phyloP scores from a whole-genome alignment of 2,329 filamentous ascomycete species.

The Botrytis squamosa region DNA sequence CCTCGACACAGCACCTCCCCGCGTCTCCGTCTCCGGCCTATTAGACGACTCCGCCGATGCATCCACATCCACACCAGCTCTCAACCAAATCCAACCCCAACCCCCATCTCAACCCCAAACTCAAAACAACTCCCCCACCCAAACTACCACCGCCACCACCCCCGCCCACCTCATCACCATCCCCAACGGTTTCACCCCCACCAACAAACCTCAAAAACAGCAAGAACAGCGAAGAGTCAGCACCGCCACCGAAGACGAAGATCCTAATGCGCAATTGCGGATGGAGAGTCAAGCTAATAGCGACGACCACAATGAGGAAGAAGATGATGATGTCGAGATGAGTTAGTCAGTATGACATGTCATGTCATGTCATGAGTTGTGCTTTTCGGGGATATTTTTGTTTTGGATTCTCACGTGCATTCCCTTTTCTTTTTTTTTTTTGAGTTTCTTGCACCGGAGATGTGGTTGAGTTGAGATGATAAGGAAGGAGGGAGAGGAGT shows the following conservation, averaged over 20 bases:
- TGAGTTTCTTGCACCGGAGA: not conserved
- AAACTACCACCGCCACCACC: not conserved
- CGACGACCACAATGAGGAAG: not conserved
- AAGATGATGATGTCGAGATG: slow-evolving; percentile 37
- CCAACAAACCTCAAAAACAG: slow-evolving; percentile 38
- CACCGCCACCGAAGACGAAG: slow-evolving; percentile 28
- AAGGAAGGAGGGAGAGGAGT: not conserved
- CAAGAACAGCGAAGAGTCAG: slow-evolving; percentile 25
- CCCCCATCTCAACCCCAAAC: too few relatives aligned
- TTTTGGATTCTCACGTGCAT: not conserved
- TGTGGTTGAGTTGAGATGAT: not conserved
- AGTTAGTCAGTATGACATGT: slow-evolving; percentile 25
- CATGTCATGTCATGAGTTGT: not conserved
- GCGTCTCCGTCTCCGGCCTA: slow-evolving; percentile 15
- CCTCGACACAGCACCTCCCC: not conserved
- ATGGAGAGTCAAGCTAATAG: slow-evolving; percentile 31
- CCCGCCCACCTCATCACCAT: not conserved
- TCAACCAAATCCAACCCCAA: not conserved
- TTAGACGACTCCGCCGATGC: slow-evolving; percentile 9
- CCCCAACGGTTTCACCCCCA: slow-evolving; percentile 31
- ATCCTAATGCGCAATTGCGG: slow-evolving; percentile 39
- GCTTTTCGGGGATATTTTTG: not conserved
- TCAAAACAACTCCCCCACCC: not conserved
- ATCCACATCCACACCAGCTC: not conserved
- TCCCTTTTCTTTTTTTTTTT: not conserved